Conservation (phyloP, 129 eudicot species). For the Tanacetum coccineum region DNA sequence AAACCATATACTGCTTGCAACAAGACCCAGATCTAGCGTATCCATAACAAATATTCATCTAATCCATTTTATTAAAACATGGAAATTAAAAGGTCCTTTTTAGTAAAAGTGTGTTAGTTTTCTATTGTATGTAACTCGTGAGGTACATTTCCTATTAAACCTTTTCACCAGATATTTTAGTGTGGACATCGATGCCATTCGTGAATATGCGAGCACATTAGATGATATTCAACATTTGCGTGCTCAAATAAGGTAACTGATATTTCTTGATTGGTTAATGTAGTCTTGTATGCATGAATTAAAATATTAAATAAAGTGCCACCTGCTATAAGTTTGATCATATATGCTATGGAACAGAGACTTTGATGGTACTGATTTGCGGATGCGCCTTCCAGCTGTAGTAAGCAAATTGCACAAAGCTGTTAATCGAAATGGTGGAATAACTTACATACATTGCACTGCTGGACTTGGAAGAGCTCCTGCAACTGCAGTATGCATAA, state of each 20-base stretch:
- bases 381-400: conserved; percentile 92
- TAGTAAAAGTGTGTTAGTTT: conserved; percentile 2
- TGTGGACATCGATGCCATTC: conserved; percentile 78
- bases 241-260: conserved; percentile 82
- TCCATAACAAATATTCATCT: conserved; percentile 35
- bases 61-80: background rate
- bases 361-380: conserved; percentile 85
- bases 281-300: background rate
- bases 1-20: conserved; percentile 89
- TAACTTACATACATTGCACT: conserved; percentile 89
- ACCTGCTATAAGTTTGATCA: conserved; percentile 12
- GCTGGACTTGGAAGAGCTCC: conserved; percentile 99
- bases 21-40: conserved; percentile 97
- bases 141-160: conserved; percentile 27
- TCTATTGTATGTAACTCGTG: conserved; percentile 3
- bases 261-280: conserved; percentile 6
- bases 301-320: too few relatives aligned
- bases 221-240: conserved; percentile 85
- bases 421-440: conserved; percentile 74
- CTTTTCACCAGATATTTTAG: conserved; percentile 64
- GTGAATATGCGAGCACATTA: conserved; percentile 64
- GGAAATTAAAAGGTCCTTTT: conserved; percentile 14
- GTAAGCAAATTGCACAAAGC: conserved; percentile 85
- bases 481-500: conserved; percentile 70
- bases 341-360: conserved; percentile 56